Conservation (phyloP, 2,329 filamentous ascomycete species). For the Hymenoscyphus linearis region DNA sequence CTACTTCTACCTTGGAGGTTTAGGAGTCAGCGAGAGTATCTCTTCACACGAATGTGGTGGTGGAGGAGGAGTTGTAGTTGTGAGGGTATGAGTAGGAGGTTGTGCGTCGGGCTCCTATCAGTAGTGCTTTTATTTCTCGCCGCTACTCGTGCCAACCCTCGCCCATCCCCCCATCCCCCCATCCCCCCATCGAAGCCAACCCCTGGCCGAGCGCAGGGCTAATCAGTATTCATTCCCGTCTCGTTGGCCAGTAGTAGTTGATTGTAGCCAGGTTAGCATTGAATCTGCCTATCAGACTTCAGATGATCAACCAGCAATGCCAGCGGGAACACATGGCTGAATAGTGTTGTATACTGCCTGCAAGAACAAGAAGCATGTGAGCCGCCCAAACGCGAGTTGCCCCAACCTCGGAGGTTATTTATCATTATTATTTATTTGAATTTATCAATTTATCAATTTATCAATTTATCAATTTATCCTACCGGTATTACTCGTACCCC, state of each 20-base stretch:
- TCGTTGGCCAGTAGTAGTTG: background rate
- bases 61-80: background rate
- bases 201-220: no score
- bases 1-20: background rate
- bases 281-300: background rate
- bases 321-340: background rate
- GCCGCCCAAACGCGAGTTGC: background rate
- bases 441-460: no score
- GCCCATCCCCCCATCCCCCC: no score
- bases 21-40: background rate
- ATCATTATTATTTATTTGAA: background rate
- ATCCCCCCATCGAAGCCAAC: no score
- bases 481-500: no score
- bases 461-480: no score
- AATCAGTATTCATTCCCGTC: background rate
- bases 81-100: no score
- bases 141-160: no score
- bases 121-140: background rate
- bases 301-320: background rate
- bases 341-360: background rate
- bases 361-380: background rate
- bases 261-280: background rate
- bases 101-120: background rate
- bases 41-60: background rate
- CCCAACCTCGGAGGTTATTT: background rate